A percentile compares a stretch with the other conserved stretches of the same genome.
Conservation (phyloP, 1,139 yeast species). For the Entelexis sorbosivorans region DNA sequence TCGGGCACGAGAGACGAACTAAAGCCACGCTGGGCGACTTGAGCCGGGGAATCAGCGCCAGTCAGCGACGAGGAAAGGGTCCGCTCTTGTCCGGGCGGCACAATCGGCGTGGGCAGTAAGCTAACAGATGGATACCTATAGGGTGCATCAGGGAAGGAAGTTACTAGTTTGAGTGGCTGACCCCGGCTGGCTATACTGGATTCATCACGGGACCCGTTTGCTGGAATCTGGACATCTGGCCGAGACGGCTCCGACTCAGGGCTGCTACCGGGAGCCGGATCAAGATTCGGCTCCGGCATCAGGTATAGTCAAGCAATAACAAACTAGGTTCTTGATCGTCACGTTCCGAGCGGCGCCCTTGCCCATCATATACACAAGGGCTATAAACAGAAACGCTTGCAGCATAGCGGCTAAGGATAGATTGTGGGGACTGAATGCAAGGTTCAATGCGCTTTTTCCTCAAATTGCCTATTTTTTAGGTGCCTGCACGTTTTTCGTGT, state of each 20-base stretch:
- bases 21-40: background rate
- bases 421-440: too few species aligned
- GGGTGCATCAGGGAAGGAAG: background rate
- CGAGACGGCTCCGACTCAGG: background rate
- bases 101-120: conserved; percentile 20
- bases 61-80: background rate
- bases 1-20: conserved; percentile 18
- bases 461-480: too few species aligned
- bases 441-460: too few species aligned
- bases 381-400: background rate
- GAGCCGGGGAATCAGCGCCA: background rate
- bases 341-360: background rate
- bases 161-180: conserved; percentile 3
- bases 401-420: background rate
- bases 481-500: too few species aligned
- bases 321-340: background rate
- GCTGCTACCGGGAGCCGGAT: conserved; percentile 6
- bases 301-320: background rate
- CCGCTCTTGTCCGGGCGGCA: background rate
- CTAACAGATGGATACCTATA: conserved; percentile 13
- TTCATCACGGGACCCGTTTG: background rate
- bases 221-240: background rate
- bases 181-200: background rate
- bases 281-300: conserved; percentile 5
- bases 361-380: background rate